A percentile compares a stretch with the other conserved stretches of the same genome.
phyloP scores from a whole-genome alignment of 805 yeast genomes.

The Yamadazyma endophytica region DNA sequence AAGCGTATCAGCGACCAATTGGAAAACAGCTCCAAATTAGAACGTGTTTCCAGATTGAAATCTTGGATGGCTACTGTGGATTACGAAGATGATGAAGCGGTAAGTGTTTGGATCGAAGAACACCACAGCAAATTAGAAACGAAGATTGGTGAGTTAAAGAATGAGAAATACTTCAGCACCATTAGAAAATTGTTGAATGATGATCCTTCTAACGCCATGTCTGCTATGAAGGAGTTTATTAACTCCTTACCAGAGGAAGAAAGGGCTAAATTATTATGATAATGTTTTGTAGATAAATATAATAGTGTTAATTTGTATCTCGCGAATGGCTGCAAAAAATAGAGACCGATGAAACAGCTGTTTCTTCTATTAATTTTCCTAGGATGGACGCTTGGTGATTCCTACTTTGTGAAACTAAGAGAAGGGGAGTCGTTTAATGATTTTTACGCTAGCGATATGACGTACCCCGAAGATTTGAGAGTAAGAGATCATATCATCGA shows the following conservation, averaged over 20 bases:
- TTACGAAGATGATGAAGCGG: constrained; percentile 67
- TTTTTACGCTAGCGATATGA: constrained; percentile 43
- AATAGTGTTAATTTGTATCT: not conserved
- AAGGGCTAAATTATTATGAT: constrained; percentile 14
- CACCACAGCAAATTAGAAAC: constrained; percentile 62
- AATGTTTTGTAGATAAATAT: not conserved
- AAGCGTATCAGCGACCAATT: constrained; percentile 66
- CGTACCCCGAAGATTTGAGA: constrained; percentile 32
- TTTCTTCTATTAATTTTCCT: not conserved
- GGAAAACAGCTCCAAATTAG: constrained; percentile 61
- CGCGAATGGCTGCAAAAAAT: not conserved
- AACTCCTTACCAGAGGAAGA: constrained; percentile 32
- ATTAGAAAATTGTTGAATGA: constrained; percentile 49
- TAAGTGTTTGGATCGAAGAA: constrained; percentile 82
- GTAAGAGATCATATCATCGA: constrained; percentile 45
- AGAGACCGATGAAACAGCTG: not conserved
- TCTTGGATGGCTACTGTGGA: constrained; percentile 81
- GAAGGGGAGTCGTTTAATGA: constrained; percentile 45
- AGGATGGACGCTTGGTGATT: constrained; percentile 1
- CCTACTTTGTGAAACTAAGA: constrained; percentile 51
- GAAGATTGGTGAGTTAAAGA: constrained; percentile 57
- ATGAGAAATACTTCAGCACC: constrained; percentile 62
- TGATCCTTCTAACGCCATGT: constrained; percentile 25
- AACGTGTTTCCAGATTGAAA: constrained; percentile 80
- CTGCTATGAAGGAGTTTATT: constrained; percentile 33